Base-by-base conservation (phyloP, 148 eudicot species). In the Rhododendron vialii region DNA sequence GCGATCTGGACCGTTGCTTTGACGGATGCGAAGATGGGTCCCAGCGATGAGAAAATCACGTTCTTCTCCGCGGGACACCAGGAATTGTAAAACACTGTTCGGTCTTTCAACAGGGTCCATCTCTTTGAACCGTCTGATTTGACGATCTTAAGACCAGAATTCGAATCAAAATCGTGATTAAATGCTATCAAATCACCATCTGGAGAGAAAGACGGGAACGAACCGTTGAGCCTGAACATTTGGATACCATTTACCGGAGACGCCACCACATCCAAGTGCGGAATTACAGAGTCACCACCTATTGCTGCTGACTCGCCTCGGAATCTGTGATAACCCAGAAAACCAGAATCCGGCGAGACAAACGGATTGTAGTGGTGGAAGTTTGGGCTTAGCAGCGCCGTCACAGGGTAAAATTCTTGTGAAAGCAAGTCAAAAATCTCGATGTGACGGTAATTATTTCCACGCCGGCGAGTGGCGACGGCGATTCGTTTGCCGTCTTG, bases 311-410 rank as follows among this genome's bases (percentile, higher is more conserved):
- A 73, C 20, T 83, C 89, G 12, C 96, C 98, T 7, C 98, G 88
- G 84, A 92, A 96, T 2, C 98, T 90, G 84, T 96, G 99, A 84
- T 93, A 96, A 53, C 99, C 98, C 30, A 96, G 71, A 75, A 79
- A 90, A 20, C 83, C 82, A 14, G 93, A 92, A 0, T 87, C 89
- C 6, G 93, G 92, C 2, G 99, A 96, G 4, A 95, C 85, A 50
- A 96, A 96, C 13, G 99, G 99, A 82, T 91, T 96, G 90, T 93
- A 96, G 73, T 95, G 96, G 86, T 95, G 98, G n/a, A 88, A 65
- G 33, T 88, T 73, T 14, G 98, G 96, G 86, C 89, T 93, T 1
- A 94, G 14, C 57, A 87, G 12, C 85, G 85, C 90, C 0, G 98
- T 96, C 6, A 96, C 89, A 0, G 90, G 89, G 4, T 87, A 22